Evolutionary conservation across 768 basidiomycete genomes (phyloP), one percentile per base, ranked within the genome.

Genomic region (Amanita inopinata): DNA sequence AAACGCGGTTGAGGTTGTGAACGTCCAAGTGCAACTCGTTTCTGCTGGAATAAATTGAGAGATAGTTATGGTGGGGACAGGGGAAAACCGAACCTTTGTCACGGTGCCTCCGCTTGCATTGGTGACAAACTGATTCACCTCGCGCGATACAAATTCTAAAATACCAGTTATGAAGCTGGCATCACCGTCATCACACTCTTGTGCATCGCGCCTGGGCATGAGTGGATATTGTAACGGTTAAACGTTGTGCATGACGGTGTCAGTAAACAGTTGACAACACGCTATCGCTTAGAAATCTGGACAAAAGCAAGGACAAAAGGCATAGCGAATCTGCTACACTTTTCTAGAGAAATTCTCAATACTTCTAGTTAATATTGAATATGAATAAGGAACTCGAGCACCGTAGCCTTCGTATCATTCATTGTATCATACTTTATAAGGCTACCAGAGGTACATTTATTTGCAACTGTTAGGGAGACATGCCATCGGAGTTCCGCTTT

Each of bases 41-140:
- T n/a, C n/a, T n/a, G n/a, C n/a, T n/a, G n/a, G n/a, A n/a, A n/a
- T n/a, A n/a, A n/a, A n/a, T n/a, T n/a, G n/a, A n/a, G 25, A 37
- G 33, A 14, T 27, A 17, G 31, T 12, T n/a, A n/a, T n/a, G n/a
- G n/a, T n/a, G n/a, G n/a, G n/a, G n/a, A 3, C 20, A 14, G 15
- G 5, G 27, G 27, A 9, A n/a, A 25, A 19, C 15, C 9, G 4
- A 27, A 57, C 56, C 46, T 53, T 53, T 6, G 51, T 38, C 23
- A 56, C 45, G 1, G 59, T 46, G 5, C 61, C 60, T 4, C 77
- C 79, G 6, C 79, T 75, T 36, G 85, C 85, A 51, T 65, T 80
- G 14, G 71, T 60, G 18, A 87, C 69, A 56, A 89, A 88, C 8
- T 77, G 76, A 34, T 76, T 76, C 27, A 87, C 54, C 56, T 89